Evolutionary conservation across 2,329 filamentous ascomycete species (phyloP), one percentile per base, ranked within the genome.

Genomic region (Truncatella angustata): DNA sequence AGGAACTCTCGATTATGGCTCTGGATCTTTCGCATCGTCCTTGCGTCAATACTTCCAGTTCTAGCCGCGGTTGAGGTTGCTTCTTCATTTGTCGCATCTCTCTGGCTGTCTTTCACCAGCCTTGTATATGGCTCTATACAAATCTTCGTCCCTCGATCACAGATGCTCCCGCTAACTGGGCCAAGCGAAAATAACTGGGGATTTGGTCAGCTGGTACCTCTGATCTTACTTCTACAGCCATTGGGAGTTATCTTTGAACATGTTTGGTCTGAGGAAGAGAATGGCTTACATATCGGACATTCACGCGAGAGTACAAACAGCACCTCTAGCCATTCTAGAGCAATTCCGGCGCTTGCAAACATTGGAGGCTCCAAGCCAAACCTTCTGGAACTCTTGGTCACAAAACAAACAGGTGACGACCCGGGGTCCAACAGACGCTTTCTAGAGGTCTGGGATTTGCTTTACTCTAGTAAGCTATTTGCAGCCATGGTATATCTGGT

Each of bases 211-310:
- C 23, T 51, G 9, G 49, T 51, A 0, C 49, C 49, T 20, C 42
- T 51, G 2, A 51, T 51, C 18, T 42, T 51, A 4, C n/a, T 51
- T n/a, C 30, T 46, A 4, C 49, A 51, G 42, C 49, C 49, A 2
- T 10, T 51, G 9, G 49, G 49, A 11, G 44, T 51, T 10, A 30
- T 51, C n/a, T 36, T 51, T 21, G 49, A 51, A n/a, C 42, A 45
- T 5, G 4, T 51, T 5, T 39, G 42, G 40, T 39, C 42, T 10
- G 30, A 30, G 26, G 10, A 45, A 14, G 23, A 36, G 16, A 21
- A 21, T 11, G 23, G 23, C 11, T 35, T 40, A 23, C n/a, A n/a
- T n/a, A n/a, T n/a, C n/a, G n/a, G n/a, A n/a, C n/a, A n/a, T n/a
- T n/a, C n/a, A n/a, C n/a, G n/a, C n/a, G n/a, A n/a, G n/a, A n/a